Evolutionary conservation across 805 yeast genomes (phyloP).

Genomic region (Saccharomycopsis sp.): DNA sequence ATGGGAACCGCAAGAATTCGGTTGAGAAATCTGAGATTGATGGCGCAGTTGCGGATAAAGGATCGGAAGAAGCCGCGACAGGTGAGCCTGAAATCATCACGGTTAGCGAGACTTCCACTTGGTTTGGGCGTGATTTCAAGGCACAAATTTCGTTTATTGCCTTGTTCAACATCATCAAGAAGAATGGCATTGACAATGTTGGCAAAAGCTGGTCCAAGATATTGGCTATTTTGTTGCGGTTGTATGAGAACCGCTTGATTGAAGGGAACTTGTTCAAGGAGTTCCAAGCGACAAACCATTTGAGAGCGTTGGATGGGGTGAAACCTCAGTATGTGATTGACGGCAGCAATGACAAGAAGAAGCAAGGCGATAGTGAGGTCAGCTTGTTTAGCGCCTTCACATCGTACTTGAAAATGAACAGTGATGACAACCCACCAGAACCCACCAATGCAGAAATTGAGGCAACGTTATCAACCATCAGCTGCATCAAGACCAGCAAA

Average conservation of each 20-base stretch:
- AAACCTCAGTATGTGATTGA: slow-evolving; percentile 50
- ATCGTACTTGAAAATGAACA: slow-evolving; percentile 78
- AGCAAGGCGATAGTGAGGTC: slow-evolving; percentile 51
- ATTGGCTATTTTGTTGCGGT: slow-evolving; percentile 47
- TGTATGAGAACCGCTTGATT: slow-evolving; percentile 66
- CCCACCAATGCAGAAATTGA: slow-evolving; percentile 93
- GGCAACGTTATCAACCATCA: slow-evolving; percentile 70
- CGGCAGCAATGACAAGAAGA: slow-evolving; percentile 39
- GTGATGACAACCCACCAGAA: slow-evolving; percentile 71
- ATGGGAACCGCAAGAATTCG: slow-evolving; percentile 1
- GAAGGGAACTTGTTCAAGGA: slow-evolving; percentile 56
- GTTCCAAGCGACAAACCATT: slow-evolving; percentile 45
- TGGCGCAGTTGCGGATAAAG: neutral
- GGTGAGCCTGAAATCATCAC: slow-evolving; percentile 37
- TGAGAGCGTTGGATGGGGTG: slow-evolving; percentile 50
- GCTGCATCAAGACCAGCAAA: slow-evolving; percentile 55
- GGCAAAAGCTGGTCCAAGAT: slow-evolving; percentile 34
- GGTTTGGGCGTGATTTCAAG: slow-evolving; percentile 83
- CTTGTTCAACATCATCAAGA: slow-evolving; percentile 64
- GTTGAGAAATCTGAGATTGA: neutral
- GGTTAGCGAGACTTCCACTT: slow-evolving; percentile 72
- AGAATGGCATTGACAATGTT: slow-evolving; percentile 42
- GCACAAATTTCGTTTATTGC: slow-evolving; percentile 87
- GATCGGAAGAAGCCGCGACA: neutral
- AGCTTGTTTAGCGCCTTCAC: slow-evolving; percentile 88